Evolutionary conservation across 2,329 filamentous ascomycete genomes (phyloP).

Genomic region (Fusarium heterosporum): DNA sequence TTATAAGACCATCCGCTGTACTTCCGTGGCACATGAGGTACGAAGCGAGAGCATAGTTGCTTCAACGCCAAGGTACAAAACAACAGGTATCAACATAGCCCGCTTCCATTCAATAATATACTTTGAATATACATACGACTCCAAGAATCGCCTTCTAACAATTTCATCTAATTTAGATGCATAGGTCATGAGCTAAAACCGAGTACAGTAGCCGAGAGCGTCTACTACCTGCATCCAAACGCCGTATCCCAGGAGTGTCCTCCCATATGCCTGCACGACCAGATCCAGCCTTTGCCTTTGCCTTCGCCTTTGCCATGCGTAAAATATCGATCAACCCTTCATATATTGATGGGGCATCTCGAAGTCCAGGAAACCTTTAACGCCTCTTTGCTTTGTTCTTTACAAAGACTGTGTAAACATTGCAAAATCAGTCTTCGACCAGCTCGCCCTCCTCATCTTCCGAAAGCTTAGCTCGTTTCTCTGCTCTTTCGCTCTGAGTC

Average conservation of each 20-base stretch:
- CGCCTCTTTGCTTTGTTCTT: constrained; percentile 40
- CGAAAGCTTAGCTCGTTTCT: constrained; percentile 60
- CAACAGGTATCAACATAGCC: not conserved
- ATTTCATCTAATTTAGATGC: constrained; percentile 22
- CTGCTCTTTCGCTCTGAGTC: constrained; percentile 52
- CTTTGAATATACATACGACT: constrained; percentile 5
- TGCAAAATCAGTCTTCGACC: constrained; percentile 49
- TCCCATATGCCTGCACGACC: constrained; percentile 31
- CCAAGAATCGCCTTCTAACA: constrained; percentile 22
- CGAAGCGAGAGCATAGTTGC: not conserved
- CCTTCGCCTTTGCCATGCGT: constrained; percentile 19
- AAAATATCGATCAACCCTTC: constrained; percentile 32
- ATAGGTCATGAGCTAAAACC: constrained; percentile 32
- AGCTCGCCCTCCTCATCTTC: constrained; percentile 65
- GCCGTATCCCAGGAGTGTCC: constrained; percentile 41
- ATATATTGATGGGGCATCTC: constrained; percentile 17
- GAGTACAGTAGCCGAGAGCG: constrained; percentile 24
- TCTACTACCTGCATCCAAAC: constrained; percentile 45
- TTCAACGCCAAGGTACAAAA: not conserved
- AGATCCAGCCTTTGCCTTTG: constrained; percentile 35
- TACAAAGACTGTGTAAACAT: constrained; percentile 24
- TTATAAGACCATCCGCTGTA: not conserved
- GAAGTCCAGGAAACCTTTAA: constrained; percentile 35
- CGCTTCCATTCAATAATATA: not conserved
- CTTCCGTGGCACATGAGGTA: not conserved